Base-by-base conservation (phyloP, 169 alveolate species). In the Plasmodium gonderi region DNA sequence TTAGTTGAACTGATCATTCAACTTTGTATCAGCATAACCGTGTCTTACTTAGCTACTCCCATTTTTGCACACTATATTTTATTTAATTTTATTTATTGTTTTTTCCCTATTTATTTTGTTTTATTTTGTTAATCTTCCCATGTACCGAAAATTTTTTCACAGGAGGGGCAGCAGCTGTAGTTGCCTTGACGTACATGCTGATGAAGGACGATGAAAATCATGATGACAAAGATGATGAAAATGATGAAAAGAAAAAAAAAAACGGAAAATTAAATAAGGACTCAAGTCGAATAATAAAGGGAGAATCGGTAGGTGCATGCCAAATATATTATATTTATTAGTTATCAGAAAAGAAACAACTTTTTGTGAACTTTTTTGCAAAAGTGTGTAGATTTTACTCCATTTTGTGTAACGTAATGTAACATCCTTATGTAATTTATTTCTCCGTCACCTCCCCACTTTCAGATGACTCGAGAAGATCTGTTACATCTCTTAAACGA, bases 111-210 rank as follows among this genome's bases (percentile, higher is more conserved):
- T 29, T 20, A 49, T 79, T 31, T 67, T n/a, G n/a, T n/a, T n/a
- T n/a, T n/a, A n/a, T n/a, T n/a, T n/a, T n/a, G n/a, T n/a, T n/a
- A n/a, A n/a, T n/a, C n/a, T n/a, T n/a, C n/a, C n/a, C n/a, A n/a
- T n/a, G n/a, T n/a, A n/a, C n/a, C n/a, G n/a, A n/a, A n/a, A n/a
- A n/a, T n/a, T n/a, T 23, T 38, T 42, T 7, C 33, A 54, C 83
- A 80, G 96, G 96, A 29, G 96, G 96, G 44, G 91, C 93, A 40
- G 96, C 95, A 67, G 96, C 91, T 6, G 92, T 91, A 79, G 96
- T 94, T 82, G 96, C 96, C 64, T 78, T 94, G 42, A 67, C 94
- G 54, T 94, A 91, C 76, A 90, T 89, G 80, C 87, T 94, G 49
- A 81, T 94, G 92, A 81, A 85, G 79, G 95, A 91, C 54, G 96